Conservation (phyloP, 148 eudicot genomes). For the Chenopodium suecicum region DNA sequence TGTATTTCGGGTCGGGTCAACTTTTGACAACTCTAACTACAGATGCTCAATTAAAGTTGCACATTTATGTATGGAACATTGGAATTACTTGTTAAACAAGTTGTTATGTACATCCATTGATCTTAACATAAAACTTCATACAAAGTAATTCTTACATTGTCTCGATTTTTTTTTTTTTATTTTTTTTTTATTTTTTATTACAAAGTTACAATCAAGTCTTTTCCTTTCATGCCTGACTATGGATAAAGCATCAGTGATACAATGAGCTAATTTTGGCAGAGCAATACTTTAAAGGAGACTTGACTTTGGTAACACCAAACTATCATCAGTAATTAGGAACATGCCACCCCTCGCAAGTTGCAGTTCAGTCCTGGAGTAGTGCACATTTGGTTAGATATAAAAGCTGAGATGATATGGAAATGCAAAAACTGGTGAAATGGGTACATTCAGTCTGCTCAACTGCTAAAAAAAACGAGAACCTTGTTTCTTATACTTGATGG, state of each 20-base stretch:
- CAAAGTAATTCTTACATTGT: background rate
- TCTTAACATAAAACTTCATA: background rate
- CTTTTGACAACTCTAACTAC: background rate
- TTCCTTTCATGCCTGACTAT: background rate
- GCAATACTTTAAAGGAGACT: background rate
- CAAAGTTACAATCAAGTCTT: background rate
- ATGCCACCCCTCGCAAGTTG: background rate
- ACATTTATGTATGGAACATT: background rate
- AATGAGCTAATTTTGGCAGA: background rate
- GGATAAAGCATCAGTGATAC: background rate
- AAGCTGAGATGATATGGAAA: background rate
- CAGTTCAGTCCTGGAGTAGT: background rate
- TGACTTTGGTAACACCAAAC: background rate
- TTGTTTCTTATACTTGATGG: background rate
- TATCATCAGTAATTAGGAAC: background rate
- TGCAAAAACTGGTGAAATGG: background rate
- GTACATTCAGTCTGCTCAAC: background rate
- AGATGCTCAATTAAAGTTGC: background rate
- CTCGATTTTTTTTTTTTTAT: background rate
- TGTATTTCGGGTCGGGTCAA: no score
- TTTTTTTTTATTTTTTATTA: no score
- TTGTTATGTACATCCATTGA: background rate
- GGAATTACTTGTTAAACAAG: background rate
- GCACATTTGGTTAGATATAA: background rate
- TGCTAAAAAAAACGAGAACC: background rate